These are phyloP conservation scores for barley (Hordeum vulgare) DNA, from an alignment of 176 grass and related monocot genomes.

Conservation along the genomic window DNA sequence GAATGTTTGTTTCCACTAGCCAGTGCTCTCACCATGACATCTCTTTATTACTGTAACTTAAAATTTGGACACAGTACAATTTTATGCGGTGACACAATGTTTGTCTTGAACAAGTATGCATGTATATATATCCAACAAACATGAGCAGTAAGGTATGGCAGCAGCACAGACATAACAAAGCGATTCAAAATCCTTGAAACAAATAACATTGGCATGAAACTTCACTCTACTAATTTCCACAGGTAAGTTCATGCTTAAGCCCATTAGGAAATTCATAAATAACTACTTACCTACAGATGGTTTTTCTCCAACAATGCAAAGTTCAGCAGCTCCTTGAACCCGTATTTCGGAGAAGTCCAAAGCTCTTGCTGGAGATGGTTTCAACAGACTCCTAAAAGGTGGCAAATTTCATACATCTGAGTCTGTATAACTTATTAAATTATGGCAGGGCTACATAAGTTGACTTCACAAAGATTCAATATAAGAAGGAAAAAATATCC, in stretches of 20 bases:
- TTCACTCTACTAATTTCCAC: neutral
- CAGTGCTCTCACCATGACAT: neutral
- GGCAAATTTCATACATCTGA: neutral
- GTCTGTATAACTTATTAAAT: neutral
- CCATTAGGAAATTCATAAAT: neutral
- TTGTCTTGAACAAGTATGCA: neutral
- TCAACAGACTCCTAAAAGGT: neutral
- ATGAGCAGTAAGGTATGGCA: neutral
- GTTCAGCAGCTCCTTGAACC: neutral
- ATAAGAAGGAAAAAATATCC: no score
- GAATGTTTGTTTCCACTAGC: neutral
- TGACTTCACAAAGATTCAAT: neutral
- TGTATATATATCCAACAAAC: neutral
- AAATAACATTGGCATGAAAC: neutral
- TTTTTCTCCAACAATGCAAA: neutral
- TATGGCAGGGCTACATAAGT: neutral
- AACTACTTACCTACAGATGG: neutral
- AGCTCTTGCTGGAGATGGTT: neutral
- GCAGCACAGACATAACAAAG: neutral
- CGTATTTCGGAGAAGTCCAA: neutral
- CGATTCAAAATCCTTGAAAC: neutral
- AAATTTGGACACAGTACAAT: neutral
- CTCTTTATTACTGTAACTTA: neutral
- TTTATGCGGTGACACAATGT: neutral
- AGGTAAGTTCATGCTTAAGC: neutral